These are phyloP conservation scores for Avena sativa DNA, from an alignment of 176 grass and related monocot genomes.

Conservation along the genomic window DNA sequence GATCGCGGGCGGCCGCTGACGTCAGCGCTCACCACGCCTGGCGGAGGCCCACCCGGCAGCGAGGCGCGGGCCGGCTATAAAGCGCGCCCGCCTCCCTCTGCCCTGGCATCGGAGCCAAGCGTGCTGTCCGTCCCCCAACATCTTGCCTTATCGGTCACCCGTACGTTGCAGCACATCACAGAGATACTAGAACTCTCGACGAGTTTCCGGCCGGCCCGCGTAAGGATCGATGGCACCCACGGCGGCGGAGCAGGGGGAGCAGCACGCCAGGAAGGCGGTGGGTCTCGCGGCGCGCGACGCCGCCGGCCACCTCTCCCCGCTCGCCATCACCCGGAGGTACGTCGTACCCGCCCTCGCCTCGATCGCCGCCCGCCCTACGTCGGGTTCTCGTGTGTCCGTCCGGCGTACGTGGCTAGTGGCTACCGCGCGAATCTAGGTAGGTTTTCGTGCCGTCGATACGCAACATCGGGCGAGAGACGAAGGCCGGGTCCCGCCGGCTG, in stretches of 20 bases:
- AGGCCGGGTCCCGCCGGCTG: neutral
- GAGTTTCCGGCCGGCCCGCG: too few relatives aligned
- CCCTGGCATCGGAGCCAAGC: too few relatives aligned
- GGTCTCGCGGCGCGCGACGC: slow-evolving; percentile 60
- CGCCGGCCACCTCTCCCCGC: slow-evolving; percentile 68
- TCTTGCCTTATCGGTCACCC: neutral
- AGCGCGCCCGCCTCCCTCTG: too few relatives aligned
- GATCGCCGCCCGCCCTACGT: neutral
- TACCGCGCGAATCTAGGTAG: neutral
- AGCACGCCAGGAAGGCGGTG: slow-evolving; percentile 57
- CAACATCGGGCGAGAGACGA: too few relatives aligned
- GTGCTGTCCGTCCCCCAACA: neutral
- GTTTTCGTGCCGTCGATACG: neutral
- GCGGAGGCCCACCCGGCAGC: neutral
- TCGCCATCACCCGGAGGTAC: slow-evolving; percentile 63
- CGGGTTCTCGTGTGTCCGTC: neutral
- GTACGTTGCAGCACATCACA: neutral
- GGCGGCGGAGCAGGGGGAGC: slow-evolving; percentile 31
- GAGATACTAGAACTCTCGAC: neutral
- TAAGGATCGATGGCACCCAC: slow-evolving; percentile 35
- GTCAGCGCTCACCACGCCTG: neutral
- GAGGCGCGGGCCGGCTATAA: too few relatives aligned
- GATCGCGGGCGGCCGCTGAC: neutral
- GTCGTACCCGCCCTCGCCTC: neutral
- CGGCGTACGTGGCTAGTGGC: neutral